Percentiles rank a stretch among this genome's conserved stretches.
These are phyloP conservation scores for Cyclotella sp. DNA, from an alignment of 108 stramenopile species.

Conservation along the genomic window DNA sequence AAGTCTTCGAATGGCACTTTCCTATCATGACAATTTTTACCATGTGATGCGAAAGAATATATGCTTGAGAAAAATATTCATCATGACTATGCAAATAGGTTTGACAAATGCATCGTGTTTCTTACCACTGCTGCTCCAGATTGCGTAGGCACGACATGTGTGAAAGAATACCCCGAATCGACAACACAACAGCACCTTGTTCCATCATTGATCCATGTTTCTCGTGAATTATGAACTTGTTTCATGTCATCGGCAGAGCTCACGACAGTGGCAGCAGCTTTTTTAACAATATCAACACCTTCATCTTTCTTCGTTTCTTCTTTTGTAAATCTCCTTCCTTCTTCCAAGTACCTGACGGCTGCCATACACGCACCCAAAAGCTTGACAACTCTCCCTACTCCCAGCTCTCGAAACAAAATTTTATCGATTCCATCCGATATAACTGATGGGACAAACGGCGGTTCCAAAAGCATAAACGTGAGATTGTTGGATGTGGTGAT, in stretches of 20 bases:
- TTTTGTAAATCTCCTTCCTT: background rate
- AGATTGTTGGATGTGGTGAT: conserved; percentile 22
- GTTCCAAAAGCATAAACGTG: conserved; percentile 45
- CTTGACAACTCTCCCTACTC: conserved; percentile 45
- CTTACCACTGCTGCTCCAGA: conserved; percentile 50
- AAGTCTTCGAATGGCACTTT: conserved; percentile 59
- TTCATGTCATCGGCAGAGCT: background rate
- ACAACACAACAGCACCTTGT: conserved; percentile 83
- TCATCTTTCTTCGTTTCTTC: background rate
- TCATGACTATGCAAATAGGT: too few relatives aligned
- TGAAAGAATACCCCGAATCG: conserved; percentile 92
- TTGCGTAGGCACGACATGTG: conserved; percentile 84
- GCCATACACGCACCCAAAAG: conserved; percentile 54
- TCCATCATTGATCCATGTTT: conserved; percentile 50
- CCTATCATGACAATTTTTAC: background rate
- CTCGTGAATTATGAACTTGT: background rate
- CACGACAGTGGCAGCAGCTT: too few relatives aligned
- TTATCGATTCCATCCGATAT: conserved; percentile 51
- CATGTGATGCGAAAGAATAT: background rate
- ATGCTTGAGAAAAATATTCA: too few relatives aligned
- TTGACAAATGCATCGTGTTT: background rate
- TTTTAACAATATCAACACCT: background rate
- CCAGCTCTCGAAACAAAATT: conserved; percentile 56
- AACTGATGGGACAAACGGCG: conserved; percentile 52
- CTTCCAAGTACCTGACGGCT: conserved; percentile 38